phyloP scores from a whole-genome alignment of 768 basidiomycete species.

The Mycena floridula region DNA sequence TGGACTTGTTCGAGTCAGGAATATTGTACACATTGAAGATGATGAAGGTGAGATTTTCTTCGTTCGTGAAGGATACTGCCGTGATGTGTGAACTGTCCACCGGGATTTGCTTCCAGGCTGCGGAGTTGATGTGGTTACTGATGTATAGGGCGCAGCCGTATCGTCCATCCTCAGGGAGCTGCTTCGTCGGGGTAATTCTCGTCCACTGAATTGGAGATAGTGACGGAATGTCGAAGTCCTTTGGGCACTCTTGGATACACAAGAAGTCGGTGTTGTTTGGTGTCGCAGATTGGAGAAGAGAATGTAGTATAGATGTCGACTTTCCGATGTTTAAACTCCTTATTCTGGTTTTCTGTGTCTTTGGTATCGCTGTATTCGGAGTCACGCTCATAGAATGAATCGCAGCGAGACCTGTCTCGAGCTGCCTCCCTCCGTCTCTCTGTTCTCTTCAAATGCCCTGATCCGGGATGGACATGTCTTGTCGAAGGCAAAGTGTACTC shows the following conservation, averaged over 20 bases:
- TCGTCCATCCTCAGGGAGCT: not conserved
- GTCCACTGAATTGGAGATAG: not conserved
- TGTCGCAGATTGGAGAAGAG: not conserved
- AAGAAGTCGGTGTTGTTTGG: not conserved
- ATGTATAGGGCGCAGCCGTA: not conserved
- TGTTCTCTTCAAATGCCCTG: not conserved
- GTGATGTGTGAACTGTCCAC: not conserved
- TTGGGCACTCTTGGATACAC: not conserved
- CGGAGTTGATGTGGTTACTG: not conserved
- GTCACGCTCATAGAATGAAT: not conserved
- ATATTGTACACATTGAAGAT: conserved; percentile 1
- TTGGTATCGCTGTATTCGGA: not conserved
- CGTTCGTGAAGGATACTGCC: not conserved
- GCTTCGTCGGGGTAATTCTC: not conserved
- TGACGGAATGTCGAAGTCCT: not conserved
- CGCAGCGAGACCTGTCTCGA: not conserved
- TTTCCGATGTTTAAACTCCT: not conserved
- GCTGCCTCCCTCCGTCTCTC: not conserved
- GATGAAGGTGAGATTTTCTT: not conserved
- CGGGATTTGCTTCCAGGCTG: not conserved
- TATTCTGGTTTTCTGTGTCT: no score
- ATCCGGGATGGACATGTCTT: not conserved
- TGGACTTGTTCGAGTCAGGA: not conserved
- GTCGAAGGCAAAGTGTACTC: not conserved
- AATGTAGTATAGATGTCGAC: not conserved